Evolutionary conservation across 768 basidiomycete genomes (phyloP).

Genomic region (Leccinum rimulosum): DNA sequence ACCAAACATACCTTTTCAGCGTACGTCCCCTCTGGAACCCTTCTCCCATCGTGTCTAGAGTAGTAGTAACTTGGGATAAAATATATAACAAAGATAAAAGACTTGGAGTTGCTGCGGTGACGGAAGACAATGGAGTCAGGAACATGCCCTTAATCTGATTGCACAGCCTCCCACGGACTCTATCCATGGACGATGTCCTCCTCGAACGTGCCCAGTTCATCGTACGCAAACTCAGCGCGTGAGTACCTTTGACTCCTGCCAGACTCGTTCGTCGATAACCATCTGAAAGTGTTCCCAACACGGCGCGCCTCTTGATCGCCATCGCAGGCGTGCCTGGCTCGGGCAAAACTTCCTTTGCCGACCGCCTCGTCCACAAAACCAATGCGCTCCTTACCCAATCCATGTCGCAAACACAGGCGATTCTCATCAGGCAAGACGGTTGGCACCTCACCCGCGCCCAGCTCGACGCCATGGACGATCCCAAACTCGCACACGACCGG

Average conservation of each 20-base stretch:
- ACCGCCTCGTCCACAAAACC: slow-evolving; percentile 49
- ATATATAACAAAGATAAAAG: background rate
- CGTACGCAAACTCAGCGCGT: slow-evolving; percentile 39
- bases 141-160: background rate
- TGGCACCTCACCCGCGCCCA: slow-evolving; percentile 86
- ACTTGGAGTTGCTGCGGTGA: background rate
- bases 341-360: slow-evolving; percentile 80
- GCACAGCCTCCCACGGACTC: background rate
- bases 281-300: slow-evolving; percentile 14
- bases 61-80: too few relatives aligned
- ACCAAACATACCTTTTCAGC: background rate
- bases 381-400: slow-evolving; percentile 41
- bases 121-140: background rate
- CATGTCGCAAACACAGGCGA: slow-evolving; percentile 34
- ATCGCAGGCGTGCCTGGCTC: slow-evolving; percentile 81
- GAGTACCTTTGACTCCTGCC: slow-evolving; percentile 9
- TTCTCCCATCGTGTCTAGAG: background rate
- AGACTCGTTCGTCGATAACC: background rate
- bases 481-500: slow-evolving; percentile 71
- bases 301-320: slow-evolving; percentile 60
- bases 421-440: slow-evolving; percentile 82
- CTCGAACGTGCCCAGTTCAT: slow-evolving; percentile 32
- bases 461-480: slow-evolving; percentile 74
- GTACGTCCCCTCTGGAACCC: background rate
- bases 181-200: slow-evolving; percentile 36